These are phyloP conservation scores for Phytophthora uliginosa DNA, from an alignment of 352 stramenopile genomes.

Conservation along the genomic window DNA sequence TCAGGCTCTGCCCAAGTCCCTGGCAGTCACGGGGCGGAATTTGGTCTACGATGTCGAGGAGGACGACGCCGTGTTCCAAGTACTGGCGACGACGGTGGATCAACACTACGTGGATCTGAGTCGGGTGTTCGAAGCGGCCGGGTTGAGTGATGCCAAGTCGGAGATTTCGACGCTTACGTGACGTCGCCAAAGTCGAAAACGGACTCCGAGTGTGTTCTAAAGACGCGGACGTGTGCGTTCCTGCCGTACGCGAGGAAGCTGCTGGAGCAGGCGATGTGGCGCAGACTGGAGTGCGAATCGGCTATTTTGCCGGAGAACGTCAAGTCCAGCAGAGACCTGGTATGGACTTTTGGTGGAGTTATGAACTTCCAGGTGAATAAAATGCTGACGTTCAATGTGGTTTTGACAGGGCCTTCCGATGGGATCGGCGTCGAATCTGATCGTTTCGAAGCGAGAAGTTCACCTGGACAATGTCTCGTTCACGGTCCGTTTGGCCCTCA, in stretches of 20 bases:
- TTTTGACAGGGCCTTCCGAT: conserved; percentile 18
- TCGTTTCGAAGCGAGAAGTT: conserved; percentile 31
- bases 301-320: conserved; percentile 21
- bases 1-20: conserved; percentile 27
- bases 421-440: conserved; percentile 21
- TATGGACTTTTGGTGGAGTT: not conserved
- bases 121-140: conserved; percentile 16
- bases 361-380: not conserved
- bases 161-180: conserved; percentile 30
- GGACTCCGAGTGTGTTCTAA: conserved; percentile 13
- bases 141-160: conserved; percentile 12
- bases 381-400: not conserved
- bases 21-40: conserved; percentile 22
- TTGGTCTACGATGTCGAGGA: conserved; percentile 24
- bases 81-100: conserved; percentile 27
- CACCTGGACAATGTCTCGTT: conserved; percentile 10
- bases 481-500: conserved; percentile 26
- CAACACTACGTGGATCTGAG: conserved; percentile 22
- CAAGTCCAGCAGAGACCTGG: conserved; percentile 17
- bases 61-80: conserved; percentile 34
- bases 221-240: conserved; percentile 16
- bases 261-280: conserved; percentile 26
- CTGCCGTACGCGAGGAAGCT: conserved; percentile 23
- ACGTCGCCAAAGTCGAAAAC: not conserved
- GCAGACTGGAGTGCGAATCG: conserved; percentile 24